Evolutionary conservation across 2,329 filamentous ascomycete species (phyloP), one percentile per base, ranked within the genome.

Genomic region (Aulographum hederae): DNA sequence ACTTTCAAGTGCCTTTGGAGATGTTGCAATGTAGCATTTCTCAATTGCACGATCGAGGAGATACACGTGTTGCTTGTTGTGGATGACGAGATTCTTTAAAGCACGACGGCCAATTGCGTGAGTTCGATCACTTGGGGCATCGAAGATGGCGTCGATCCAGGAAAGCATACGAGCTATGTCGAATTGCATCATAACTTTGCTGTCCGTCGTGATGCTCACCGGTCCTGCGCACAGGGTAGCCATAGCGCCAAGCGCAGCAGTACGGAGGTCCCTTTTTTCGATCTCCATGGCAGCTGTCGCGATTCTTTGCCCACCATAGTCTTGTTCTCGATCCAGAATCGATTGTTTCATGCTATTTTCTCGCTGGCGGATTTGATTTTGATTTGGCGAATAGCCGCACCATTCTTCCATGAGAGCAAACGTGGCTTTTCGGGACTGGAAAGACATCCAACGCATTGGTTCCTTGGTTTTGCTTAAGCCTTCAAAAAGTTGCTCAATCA

Each of bases 351-450:
- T 91, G 21, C 70, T 78, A 38, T 92, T 78, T 52, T 94, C 85
- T 38, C 82, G 68, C 35, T 76, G 73, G 4, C 75, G 70, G 26
- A 93, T 79, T 40, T 91, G 79, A 11, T 30, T 17, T 48, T 91
- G 82, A 40, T 94, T 93, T 0, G 85, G 82, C 5, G 85, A 93
- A 50, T 91, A 94, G 2, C 89, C 89, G 49, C 89, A 98, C 91
- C 91, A 98, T 41, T 95, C 86, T 53, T 98, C 89, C 85, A 98
- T 95, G 30, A 98, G 59, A 1, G 85, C 76, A 47, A 98, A 98
- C 0, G 86, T 79, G 4, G 89, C 94, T 49, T 94, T 93, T 26
- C 91, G 68, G 10, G 85, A 81, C 50, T 98, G 89, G 46, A 98
- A 98, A 0, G 89, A 85, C 71, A 98, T 89, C 86, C 89, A 98